A percentile compares a stretch with the other conserved stretches of the same genome.
Evolutionary conservation across 2,329 filamentous ascomycete species (phyloP).

Genomic region (Rhytidhysteron rufulum): DNA sequence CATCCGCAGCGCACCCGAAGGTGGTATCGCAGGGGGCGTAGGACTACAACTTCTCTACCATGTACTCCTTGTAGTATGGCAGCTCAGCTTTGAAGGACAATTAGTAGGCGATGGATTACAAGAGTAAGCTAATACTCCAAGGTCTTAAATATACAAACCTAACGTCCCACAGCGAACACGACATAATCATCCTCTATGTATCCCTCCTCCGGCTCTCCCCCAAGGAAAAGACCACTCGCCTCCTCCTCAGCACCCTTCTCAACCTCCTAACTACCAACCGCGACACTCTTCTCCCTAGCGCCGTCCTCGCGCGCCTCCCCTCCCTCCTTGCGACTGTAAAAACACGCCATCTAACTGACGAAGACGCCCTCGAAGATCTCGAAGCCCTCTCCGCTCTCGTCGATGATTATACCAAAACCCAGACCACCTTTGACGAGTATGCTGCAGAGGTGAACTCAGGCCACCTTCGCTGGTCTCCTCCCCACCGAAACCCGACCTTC

Average conservation of each 20-base stretch:
- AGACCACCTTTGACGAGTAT: constrained; percentile 65
- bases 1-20: constrained; percentile 63
- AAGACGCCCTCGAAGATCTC: constrained; percentile 51
- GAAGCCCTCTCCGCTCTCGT: constrained; percentile 57
- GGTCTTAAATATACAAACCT: constrained; percentile 13
- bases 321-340: constrained; percentile 56
- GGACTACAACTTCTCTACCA: constrained; percentile 92
- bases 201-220: constrained; percentile 87
- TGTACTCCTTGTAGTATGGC: constrained; percentile 90
- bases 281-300: constrained; percentile 69
- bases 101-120: constrained; percentile 76
- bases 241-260: constrained; percentile 82
- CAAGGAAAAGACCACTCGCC: constrained; percentile 94
- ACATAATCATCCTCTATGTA: constrained; percentile 88
- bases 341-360: constrained; percentile 48
- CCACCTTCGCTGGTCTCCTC: constrained; percentile 88
- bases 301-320: constrained; percentile 79
- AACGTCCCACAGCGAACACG: constrained; percentile 68
- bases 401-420: constrained; percentile 75
- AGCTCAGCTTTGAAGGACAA: constrained; percentile 82
- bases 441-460: constrained; percentile 80
- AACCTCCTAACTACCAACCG: constrained; percentile 78
- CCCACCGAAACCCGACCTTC: constrained; percentile 80
- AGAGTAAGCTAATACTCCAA: constrained; percentile 56
- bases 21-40: constrained; percentile 67